A percentile compares a stretch with the other conserved stretches of the same genome.
Evolutionary conservation across 495 filamentous ascomycete species (phyloP).

Genomic region (Parachaetomium inaequale): DNA sequence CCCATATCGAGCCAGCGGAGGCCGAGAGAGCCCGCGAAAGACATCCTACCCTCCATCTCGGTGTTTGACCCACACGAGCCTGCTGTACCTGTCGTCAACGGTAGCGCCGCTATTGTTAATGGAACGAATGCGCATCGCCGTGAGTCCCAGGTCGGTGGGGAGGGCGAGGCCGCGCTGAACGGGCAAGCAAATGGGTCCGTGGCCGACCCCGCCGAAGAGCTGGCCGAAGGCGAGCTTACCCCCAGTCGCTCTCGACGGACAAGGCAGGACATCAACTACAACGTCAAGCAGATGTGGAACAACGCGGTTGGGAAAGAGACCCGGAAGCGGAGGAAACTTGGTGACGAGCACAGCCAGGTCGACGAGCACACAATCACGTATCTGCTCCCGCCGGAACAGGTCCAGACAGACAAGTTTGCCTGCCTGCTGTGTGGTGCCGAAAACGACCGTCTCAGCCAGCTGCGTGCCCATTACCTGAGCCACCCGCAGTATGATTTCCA

Average conservation of each 20-base stretch:
- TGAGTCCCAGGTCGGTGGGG: slow-evolving; percentile 19
- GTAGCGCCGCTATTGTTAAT: slow-evolving; percentile 21
- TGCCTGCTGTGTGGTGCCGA: slow-evolving; percentile 47
- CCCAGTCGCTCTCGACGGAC: slow-evolving; percentile 40
- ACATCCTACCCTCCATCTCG: slow-evolving; percentile 30
- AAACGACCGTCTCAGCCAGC: slow-evolving; percentile 40
- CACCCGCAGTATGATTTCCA: slow-evolving; percentile 46
- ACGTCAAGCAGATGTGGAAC: slow-evolving; percentile 48
- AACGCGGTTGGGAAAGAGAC: slow-evolving; percentile 46
- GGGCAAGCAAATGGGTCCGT: slow-evolving; percentile 14
- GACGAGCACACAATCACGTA: slow-evolving; percentile 43
- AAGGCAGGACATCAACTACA: slow-evolving; percentile 48
- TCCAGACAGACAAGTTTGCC: slow-evolving; percentile 38
- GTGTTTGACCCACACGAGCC: slow-evolving; percentile 31
- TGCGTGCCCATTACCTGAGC: slow-evolving; percentile 43
- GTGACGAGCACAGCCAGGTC: slow-evolving; percentile 27
- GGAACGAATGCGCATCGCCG: slow-evolving; percentile 21
- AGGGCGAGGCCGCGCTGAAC: slow-evolving; percentile 30
- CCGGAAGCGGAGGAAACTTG: slow-evolving; percentile 39
- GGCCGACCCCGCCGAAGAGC: slow-evolving; percentile 19
- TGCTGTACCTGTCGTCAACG: slow-evolving; percentile 31
- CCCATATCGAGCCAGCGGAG: slow-evolving; percentile 27
- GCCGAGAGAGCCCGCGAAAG: slow-evolving; percentile 27
- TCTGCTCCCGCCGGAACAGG: slow-evolving; percentile 42
- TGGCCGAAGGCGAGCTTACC: slow-evolving; percentile 34